These are phyloP conservation scores for Amanita pseudoporphyria DNA, from an alignment of 768 basidiomycete genomes.

Conservation along the genomic window DNA sequence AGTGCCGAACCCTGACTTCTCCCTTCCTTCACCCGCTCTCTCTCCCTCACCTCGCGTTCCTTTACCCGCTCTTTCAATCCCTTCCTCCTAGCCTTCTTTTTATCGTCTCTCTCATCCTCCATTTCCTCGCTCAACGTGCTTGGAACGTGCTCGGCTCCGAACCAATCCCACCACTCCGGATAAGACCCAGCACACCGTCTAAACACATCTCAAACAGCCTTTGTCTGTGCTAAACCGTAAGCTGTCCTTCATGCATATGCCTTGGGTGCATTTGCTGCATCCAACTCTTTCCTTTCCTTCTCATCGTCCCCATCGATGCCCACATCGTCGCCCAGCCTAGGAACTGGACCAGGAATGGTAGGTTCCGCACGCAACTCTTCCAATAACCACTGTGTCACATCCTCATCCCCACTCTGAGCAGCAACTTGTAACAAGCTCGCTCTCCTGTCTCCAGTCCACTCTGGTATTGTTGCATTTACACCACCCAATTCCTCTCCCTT, in stretches of 20 bases:
- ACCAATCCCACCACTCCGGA: slow-evolving; percentile 92
- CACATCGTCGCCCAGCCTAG: slow-evolving; percentile 20
- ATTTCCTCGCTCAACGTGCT: slow-evolving; percentile 74
- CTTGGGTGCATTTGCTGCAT: slow-evolving; percentile 19
- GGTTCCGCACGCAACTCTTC: slow-evolving; percentile 75
- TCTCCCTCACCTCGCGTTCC: too few species aligned
- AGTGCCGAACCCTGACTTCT: too few species aligned
- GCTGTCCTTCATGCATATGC: slow-evolving; percentile 49
- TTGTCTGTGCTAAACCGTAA: slow-evolving; percentile 77
- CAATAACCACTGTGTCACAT: slow-evolving; percentile 66
- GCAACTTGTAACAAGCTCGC: slow-evolving; percentile 76
- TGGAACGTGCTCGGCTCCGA: slow-evolving; percentile 73
- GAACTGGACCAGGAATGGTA: slow-evolving; percentile 48
- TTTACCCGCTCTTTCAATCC: too few species aligned
- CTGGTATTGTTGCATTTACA: slow-evolving; percentile 54
- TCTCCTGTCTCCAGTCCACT: slow-evolving; percentile 54
- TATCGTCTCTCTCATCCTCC: slow-evolving; percentile 81
- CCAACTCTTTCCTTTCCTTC: slow-evolving; percentile 20
- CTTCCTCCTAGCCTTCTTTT: slow-evolving; percentile 72
- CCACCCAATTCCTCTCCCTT: slow-evolving; percentile 51
- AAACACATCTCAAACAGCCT: slow-evolving; percentile 75
- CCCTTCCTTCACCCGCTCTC: too few species aligned
- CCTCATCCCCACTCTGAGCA: slow-evolving; percentile 62
- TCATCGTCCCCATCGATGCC: slow-evolving; percentile 13
- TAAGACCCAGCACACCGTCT: slow-evolving; percentile 73